Percentiles rank a stretch among this genome's conserved stretches.
phyloP scores from a whole-genome alignment of 2,329 filamentous ascomycete genomes.

The Fusarium torreyae region DNA sequence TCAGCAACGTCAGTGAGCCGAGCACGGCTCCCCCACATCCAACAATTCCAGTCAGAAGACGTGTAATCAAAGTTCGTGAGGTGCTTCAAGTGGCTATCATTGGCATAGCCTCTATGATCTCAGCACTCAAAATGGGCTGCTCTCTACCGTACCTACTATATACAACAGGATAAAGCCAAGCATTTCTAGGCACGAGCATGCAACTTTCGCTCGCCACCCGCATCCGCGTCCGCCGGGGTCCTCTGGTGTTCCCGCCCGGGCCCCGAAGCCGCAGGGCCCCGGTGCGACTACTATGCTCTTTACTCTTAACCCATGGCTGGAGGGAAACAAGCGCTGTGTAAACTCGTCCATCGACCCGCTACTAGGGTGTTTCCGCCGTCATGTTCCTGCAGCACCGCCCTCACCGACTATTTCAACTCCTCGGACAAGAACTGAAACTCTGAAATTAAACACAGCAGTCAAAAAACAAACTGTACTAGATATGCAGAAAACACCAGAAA shows the following conservation, averaged over 20 bases:
- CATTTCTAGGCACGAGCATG: constrained; percentile 17
- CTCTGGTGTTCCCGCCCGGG: constrained; percentile 40
- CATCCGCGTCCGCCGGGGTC: constrained; percentile 30
- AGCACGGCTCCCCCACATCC: constrained; percentile 36
- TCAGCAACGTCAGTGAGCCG: constrained; percentile 35
- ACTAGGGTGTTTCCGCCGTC: constrained; percentile 21
- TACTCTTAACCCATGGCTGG: too few species aligned
- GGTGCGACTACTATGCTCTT: constrained; percentile 11
- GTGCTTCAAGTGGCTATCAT: constrained; percentile 10
- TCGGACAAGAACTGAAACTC: constrained; percentile 27
- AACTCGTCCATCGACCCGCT: constrained; percentile 16
- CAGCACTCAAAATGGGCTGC: neutral
- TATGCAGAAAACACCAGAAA: constrained; percentile 31
- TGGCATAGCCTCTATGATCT: constrained; percentile 26
- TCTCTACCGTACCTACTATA: neutral
- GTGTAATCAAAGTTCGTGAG: constrained; percentile 16
- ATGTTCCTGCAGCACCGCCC: constrained; percentile 49
- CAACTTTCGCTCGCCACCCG: constrained; percentile 36
- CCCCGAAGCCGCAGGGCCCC: constrained; percentile 41
- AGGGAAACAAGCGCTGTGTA: too few species aligned
- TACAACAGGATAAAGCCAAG: constrained; percentile 6
- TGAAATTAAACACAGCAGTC: constrained; percentile 14
- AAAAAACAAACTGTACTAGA: constrained; percentile 20
- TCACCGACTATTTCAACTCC: constrained; percentile 47
- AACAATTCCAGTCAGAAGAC: constrained; percentile 43